phyloP scores from a whole-genome alignment of 805 yeast species.

The Pichia membranifaciens region DNA sequence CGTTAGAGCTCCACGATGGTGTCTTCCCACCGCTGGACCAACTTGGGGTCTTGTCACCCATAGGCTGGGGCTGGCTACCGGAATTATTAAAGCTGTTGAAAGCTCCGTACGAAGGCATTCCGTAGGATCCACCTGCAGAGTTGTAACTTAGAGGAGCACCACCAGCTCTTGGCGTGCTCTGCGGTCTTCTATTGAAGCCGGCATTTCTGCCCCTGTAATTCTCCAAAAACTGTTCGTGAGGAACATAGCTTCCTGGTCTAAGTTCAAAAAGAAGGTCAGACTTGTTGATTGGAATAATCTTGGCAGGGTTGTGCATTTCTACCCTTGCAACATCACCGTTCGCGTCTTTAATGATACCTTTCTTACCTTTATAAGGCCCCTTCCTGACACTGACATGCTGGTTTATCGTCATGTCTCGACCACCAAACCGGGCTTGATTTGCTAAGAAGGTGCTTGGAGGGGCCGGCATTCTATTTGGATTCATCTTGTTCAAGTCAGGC shows the following conservation, averaged over 20 bases:
- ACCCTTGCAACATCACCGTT: slow-evolving; percentile 89
- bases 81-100: slow-evolving; percentile 2
- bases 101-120: slow-evolving; percentile 5
- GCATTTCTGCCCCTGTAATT: slow-evolving; percentile 31
- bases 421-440: slow-evolving; percentile 51
- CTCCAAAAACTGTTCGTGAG: slow-evolving; percentile 72
- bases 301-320: slow-evolving; percentile 88
- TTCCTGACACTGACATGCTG: slow-evolving; percentile 80
- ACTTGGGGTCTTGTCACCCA: slow-evolving; percentile 26
- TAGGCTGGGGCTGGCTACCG: background rate
- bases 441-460: slow-evolving; percentile 63
- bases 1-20: slow-evolving; percentile 37
- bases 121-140: background rate
- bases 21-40: slow-evolving; percentile 31
- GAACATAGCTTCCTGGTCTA: slow-evolving; percentile 62
- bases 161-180: background rate
- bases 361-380: slow-evolving; percentile 92
- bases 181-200: slow-evolving; percentile 2
- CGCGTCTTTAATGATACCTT: slow-evolving; percentile 90
- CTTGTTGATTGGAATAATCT: slow-evolving; percentile 79
- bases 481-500: slow-evolving; percentile 77
- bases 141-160: background rate
- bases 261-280: slow-evolving; percentile 65
- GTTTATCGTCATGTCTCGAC: slow-evolving; percentile 76
- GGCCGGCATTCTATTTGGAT: slow-evolving; percentile 64